Base-by-base conservation (phyloP, 2,329 filamentous ascomycete genomes). In the Rhynchosporium agropyri region DNA sequence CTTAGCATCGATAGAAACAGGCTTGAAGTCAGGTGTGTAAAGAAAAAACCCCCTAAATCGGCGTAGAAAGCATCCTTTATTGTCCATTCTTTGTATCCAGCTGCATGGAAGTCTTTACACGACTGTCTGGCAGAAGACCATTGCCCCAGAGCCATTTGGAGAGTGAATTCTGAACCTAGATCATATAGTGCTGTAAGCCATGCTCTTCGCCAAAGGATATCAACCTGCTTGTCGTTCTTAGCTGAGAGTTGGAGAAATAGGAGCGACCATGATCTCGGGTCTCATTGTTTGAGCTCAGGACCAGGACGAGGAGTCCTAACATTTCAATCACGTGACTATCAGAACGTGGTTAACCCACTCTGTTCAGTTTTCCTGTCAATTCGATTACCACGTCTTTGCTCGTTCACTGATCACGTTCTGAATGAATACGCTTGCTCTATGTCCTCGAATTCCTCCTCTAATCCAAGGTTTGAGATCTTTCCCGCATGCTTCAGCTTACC, bases 31-130 rank as follows among this genome's bases (percentile, higher is more conserved):
- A 1, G 65, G 68, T 9, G 69, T 68, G 9, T 71, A 59, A 0
- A 80, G 69, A 0, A 74, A 58, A 79, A 74, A 3, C 78, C 77
- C 0, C 79, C 78, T 73, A 77, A 78, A 55, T 79, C 75, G 3
- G 73, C 77, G 60, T 74, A 78, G 64, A 80, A 79, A 0, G 73
- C 77, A 58, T 80, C 74, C 9, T 71, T 73, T 53, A 77, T 68
- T 0, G 75, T 78, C 78, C 78, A 81, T 3, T 72, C 63, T 0
- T 40, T 46, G 9, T 55, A 50, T 2, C 62, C 56, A 13, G 56
- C 55, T 3, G 29, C 56, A 20, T 55, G 53, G 36, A 72, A 70
- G 26, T 67, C 70, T 59, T 69, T 68, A 20, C 77, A 72, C 5
- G 75, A 78, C 33, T 67, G 61, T 12, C 71, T 63, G 7, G 77